phyloP scores from a whole-genome alignment of 768 basidiomycete species.

The Kwoniella shandongensis region DNA sequence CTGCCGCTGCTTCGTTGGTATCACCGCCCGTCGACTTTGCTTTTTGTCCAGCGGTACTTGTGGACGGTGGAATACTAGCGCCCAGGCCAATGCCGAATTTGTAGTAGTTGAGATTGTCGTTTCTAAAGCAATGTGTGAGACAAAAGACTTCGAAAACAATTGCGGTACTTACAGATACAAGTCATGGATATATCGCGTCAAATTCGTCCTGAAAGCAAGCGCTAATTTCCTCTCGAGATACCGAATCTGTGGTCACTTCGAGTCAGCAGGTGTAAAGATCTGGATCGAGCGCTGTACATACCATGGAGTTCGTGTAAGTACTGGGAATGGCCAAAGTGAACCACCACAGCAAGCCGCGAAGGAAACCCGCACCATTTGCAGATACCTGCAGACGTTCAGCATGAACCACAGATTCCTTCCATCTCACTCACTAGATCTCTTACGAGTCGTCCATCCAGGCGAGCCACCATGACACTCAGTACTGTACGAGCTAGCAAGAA shows the following conservation, averaged over 20 bases:
- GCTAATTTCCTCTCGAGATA: constrained; percentile 85
- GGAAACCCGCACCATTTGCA: constrained; percentile 79
- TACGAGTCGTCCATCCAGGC: constrained; percentile 85
- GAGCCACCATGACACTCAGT: constrained; percentile 81
- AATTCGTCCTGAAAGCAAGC: constrained; percentile 74
- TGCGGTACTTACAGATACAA: constrained; percentile 75
- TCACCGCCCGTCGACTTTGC: constrained; percentile 14
- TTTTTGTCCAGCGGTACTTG: constrained; percentile 8
- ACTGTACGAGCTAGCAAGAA: constrained; percentile 85
- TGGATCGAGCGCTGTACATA: constrained; percentile 47
- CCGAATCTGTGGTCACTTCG: constrained; percentile 64
- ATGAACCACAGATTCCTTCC: neutral
- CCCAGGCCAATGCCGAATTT: constrained; percentile 53
- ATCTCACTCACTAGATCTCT: constrained; percentile 67
- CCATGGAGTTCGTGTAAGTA: constrained; percentile 95
- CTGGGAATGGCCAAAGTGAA: constrained; percentile 86
- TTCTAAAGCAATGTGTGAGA: constrained; percentile 43
- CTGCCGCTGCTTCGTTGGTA: constrained; percentile 50
- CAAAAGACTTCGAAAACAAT: constrained; percentile 56
- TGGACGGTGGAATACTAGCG: constrained; percentile 21
- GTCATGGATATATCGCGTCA: constrained; percentile 88
- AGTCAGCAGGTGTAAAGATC: neutral
- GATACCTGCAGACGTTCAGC: constrained; percentile 67
- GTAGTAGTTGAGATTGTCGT: constrained; percentile 55
- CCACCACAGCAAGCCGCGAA: constrained; percentile 80